phyloP scores from a whole-genome alignment of 2,329 filamentous ascomycete genomes.

The Ophiostoma australiae region DNA sequence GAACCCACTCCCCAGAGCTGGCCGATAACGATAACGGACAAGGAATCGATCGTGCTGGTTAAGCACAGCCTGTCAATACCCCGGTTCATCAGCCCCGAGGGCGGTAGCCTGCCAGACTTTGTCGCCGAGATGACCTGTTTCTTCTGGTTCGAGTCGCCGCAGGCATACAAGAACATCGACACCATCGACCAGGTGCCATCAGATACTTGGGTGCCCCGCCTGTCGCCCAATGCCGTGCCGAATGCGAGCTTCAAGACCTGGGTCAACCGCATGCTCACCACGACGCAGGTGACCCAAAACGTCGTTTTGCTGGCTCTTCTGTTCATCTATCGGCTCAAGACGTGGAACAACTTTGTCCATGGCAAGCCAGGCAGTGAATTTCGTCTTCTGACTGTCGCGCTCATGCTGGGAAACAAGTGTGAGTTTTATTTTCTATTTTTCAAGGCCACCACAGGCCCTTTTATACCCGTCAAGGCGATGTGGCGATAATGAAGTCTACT shows the following conservation, averaged over 20 bases:
- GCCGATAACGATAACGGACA: slow-evolving; percentile 33
- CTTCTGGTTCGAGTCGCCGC: slow-evolving; percentile 92
- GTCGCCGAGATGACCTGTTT: slow-evolving; percentile 90
- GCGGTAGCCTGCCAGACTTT: slow-evolving; percentile 75
- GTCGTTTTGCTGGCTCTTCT: slow-evolving; percentile 84
- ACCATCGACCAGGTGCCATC: slow-evolving; percentile 46
- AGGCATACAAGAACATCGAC: slow-evolving; percentile 71
- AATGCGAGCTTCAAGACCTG: slow-evolving; percentile 83
- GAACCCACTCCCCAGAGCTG: slow-evolving; percentile 20
- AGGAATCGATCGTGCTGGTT: slow-evolving; percentile 43
- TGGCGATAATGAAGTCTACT: background rate
- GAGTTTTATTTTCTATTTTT: slow-evolving; percentile 33
- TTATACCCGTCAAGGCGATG: no score
- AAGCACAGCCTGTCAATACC: slow-evolving; percentile 66
- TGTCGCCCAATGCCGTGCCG: slow-evolving; percentile 70
- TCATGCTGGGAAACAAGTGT: slow-evolving; percentile 99
- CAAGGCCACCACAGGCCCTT: background rate
- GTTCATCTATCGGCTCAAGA: slow-evolving; percentile 91
- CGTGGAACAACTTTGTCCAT: slow-evolving; percentile 80
- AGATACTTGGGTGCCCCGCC: slow-evolving; percentile 42
- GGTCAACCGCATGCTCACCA: slow-evolving; percentile 84
- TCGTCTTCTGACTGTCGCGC: slow-evolving; percentile 80
- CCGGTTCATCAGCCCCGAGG: slow-evolving; percentile 66
- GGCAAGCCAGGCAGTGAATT: slow-evolving; percentile 93
- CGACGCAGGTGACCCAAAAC: slow-evolving; percentile 93